These are phyloP conservation scores for Populus hybrid DNA, from an alignment of 441 rosid genomes.

Conservation along the genomic window DNA sequence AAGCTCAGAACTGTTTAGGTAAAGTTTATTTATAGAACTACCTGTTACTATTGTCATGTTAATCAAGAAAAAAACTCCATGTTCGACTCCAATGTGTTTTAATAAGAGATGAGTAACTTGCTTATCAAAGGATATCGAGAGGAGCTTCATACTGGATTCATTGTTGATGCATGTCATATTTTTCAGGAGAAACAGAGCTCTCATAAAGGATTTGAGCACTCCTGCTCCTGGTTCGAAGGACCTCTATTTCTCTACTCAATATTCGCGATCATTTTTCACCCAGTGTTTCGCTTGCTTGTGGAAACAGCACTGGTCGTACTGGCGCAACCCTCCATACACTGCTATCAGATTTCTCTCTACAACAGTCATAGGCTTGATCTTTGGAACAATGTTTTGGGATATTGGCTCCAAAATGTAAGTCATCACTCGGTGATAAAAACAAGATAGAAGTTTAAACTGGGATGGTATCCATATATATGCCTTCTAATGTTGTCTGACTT, in stretches of 20 bases:
- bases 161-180: neutral
- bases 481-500: neutral
- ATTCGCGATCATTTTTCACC: constrained; percentile 50
- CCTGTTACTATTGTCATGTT: neutral
- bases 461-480: neutral
- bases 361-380: constrained; percentile 49
- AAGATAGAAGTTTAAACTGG: neutral
- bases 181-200: constrained; percentile 65
- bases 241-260: constrained; percentile 49
- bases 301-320: constrained; percentile 78
- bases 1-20: constrained; percentile 65
- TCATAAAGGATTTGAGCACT: constrained; percentile 49
- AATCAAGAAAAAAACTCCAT: neutral
- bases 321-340: constrained; percentile 78
- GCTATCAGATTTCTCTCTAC: constrained; percentile 73
- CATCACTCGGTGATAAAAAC: neutral
- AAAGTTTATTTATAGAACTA: neutral
- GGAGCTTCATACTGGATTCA: neutral
- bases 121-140: neutral
- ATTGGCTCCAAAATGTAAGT: constrained; percentile 60
- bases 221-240: constrained; percentile 64
- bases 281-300: constrained; percentile 77
- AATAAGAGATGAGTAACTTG: neutral
- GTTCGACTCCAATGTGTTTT: neutral
- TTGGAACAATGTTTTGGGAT: constrained; percentile 80